Conservation (phyloP, 2,329 filamentous ascomycete genomes). For the Didymella keratinophila region DNA sequence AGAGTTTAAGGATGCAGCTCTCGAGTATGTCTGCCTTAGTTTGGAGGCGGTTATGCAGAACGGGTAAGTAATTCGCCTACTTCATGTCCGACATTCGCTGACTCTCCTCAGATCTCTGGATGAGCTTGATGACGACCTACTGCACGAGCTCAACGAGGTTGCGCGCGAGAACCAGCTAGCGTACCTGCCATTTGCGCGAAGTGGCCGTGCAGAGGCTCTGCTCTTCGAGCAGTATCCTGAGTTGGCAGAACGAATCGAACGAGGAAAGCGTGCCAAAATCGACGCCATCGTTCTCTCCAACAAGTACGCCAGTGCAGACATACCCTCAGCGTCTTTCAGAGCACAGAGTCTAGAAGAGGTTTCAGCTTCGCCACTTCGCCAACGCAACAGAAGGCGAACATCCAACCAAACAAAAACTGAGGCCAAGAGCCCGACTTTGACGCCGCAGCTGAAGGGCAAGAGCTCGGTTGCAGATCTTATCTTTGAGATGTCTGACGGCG, state of each 20-base stretch:
- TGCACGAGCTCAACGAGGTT: constrained; percentile 79
- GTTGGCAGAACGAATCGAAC: constrained; percentile 70
- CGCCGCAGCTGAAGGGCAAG: constrained; percentile 73
- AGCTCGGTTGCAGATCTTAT: constrained; percentile 79
- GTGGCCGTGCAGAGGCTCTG: constrained; percentile 72
- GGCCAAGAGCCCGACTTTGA: constrained; percentile 67
- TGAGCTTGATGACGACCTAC: constrained; percentile 82
- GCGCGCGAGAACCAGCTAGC: constrained; percentile 84
- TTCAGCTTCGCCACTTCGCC: constrained; percentile 56
- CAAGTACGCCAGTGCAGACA: constrained; percentile 71
- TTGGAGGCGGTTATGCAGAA: constrained; percentile 93
- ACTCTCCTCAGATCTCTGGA: constrained; percentile 69
- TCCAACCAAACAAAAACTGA: constrained; percentile 57
- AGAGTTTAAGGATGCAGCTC: constrained; percentile 84
- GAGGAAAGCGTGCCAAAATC: constrained; percentile 73
- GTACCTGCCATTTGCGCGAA: constrained; percentile 78
- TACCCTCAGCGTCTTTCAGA: constrained; percentile 68
- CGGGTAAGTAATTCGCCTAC: constrained; percentile 56
- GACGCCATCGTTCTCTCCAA: constrained; percentile 77
- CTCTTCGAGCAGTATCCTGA: constrained; percentile 71
- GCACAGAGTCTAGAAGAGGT: constrained; percentile 72
- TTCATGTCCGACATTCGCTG: constrained; percentile 5
- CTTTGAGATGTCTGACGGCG: constrained; percentile 92
- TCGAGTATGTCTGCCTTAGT: constrained; percentile 92
- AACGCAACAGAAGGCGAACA: constrained; percentile 52